Percentiles rank a stretch among this genome's conserved stretches.
phyloP scores from a whole-genome alignment of 2,329 filamentous ascomycete genomes.

The Penicillium sp. region DNA sequence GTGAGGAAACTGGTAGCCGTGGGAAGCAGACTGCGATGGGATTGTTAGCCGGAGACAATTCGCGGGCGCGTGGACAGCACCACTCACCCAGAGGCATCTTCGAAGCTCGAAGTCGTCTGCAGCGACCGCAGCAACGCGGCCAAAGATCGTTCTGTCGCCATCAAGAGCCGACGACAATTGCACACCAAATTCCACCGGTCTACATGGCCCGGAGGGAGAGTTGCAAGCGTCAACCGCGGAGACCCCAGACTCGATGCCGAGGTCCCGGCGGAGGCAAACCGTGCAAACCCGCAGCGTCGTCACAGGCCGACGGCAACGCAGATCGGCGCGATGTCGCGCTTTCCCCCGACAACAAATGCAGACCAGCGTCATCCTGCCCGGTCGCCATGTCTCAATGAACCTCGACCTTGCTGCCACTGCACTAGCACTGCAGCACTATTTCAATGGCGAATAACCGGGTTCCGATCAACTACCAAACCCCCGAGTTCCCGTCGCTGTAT shows the following conservation, averaged over 20 bases:
- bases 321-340: too few species aligned
- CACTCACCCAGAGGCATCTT: slow-evolving; percentile 58
- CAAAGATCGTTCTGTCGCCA: slow-evolving; percentile 61
- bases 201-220: slow-evolving; percentile 17
- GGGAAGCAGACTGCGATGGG: slow-evolving; percentile 50
- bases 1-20: slow-evolving; percentile 48
- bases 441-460: slow-evolving; percentile 42
- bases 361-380: too few species aligned
- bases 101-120: slow-evolving; percentile 56
- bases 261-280: slow-evolving; percentile 32
- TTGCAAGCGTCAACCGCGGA: slow-evolving; percentile 26
- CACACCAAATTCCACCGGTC: slow-evolving; percentile 11
- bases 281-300: slow-evolving; percentile 30
- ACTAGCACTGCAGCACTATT: slow-evolving; percentile 1
- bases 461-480: slow-evolving; percentile 62
- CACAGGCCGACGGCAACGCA: too few species aligned
- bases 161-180: slow-evolving; percentile 25
- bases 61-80: slow-evolving; percentile 3
- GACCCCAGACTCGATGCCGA: slow-evolving; percentile 35
- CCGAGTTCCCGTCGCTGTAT: slow-evolving; percentile 77
- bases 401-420: slow-evolving; percentile 3
- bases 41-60: slow-evolving; percentile 16
- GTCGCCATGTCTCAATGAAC: not conserved
- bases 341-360: too few species aligned
- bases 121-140: slow-evolving; percentile 60